Conservation (phyloP, 164 flowering plant species). For the Piper betle region DNA sequence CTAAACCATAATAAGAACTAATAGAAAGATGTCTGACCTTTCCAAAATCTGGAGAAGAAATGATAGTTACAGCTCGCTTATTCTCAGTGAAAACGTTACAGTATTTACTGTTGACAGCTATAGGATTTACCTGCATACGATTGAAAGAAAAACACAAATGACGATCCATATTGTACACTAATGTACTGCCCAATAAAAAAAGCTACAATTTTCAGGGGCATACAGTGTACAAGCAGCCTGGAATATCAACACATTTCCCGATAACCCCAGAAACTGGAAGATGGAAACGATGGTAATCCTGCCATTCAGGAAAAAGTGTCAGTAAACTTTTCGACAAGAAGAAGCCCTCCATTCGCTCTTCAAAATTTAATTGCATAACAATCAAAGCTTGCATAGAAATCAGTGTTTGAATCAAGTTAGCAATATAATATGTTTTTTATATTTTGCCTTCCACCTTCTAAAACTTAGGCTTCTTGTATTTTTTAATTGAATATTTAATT, state of each 20-base stretch:
- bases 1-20: not conserved
- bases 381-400: no score
- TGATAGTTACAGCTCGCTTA: conserved; percentile 68
- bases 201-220: conserved; percentile 3
- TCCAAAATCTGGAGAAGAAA: conserved; percentile 72
- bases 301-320: conserved; percentile 8
- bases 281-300: conserved; percentile 98
- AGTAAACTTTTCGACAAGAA: not conserved
- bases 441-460: no score
- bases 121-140: conserved; percentile 68
- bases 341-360: no score
- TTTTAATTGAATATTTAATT: no score
- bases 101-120: conserved; percentile 93
- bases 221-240: conserved; percentile 88
- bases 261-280: conserved; percentile 74
- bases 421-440: no score
- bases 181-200: not conserved
- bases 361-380: no score
- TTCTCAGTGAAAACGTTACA: conserved; percentile 97
- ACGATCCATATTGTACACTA: not conserved
- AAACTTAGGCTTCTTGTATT: no score
- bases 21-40: conserved; percentile 39
- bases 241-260: conserved; percentile 51
- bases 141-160: not conserved
- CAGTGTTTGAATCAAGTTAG: no score